Conservation (phyloP, 768 basidiomycete species). For the Boletus huronensis region DNA sequence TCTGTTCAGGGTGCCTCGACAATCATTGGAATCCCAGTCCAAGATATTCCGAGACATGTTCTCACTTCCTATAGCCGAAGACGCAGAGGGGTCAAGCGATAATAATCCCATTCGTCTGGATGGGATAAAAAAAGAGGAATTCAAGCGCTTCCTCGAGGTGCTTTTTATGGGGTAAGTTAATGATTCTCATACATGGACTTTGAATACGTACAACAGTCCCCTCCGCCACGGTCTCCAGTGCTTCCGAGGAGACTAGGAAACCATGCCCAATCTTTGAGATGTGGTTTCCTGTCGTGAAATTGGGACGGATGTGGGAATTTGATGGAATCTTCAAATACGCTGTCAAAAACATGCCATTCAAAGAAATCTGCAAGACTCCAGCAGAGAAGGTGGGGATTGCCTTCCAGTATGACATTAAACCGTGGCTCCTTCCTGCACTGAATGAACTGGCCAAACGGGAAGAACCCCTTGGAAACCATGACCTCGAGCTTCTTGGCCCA, state of each 20-base stretch:
- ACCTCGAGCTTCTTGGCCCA: constrained; percentile 13
- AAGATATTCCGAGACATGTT: constrained; percentile 27
- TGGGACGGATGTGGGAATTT: constrained; percentile 40
- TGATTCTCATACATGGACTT: neutral
- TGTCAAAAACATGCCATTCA: constrained; percentile 26
- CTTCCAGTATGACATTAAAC: constrained; percentile 28
- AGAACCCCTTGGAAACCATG: constrained; percentile 16
- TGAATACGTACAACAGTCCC: neutral
- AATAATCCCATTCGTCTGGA: constrained; percentile 23
- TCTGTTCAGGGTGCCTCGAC: constrained; percentile 28
- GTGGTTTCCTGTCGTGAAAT: constrained; percentile 39
- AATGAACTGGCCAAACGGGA: constrained; percentile 15
- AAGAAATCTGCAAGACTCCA: neutral
- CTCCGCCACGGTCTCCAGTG: neutral
- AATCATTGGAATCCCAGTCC: constrained; percentile 22
- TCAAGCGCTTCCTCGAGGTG: constrained; percentile 24
- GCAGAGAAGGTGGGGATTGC: constrained; percentile 30
- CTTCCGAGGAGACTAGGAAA: neutral
- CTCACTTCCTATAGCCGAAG: constrained; percentile 12
- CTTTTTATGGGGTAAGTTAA: constrained; percentile 17
- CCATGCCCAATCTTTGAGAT: constrained; percentile 12
- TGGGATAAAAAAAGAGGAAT: constrained; percentile 23
- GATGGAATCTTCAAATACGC: constrained; percentile 29
- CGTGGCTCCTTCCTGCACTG: constrained; percentile 30
- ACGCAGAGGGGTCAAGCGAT: constrained; percentile 19